phyloP scores from a whole-genome alignment of 2,329 filamentous ascomycete genomes.

The Colletotrichum aenigma region DNA sequence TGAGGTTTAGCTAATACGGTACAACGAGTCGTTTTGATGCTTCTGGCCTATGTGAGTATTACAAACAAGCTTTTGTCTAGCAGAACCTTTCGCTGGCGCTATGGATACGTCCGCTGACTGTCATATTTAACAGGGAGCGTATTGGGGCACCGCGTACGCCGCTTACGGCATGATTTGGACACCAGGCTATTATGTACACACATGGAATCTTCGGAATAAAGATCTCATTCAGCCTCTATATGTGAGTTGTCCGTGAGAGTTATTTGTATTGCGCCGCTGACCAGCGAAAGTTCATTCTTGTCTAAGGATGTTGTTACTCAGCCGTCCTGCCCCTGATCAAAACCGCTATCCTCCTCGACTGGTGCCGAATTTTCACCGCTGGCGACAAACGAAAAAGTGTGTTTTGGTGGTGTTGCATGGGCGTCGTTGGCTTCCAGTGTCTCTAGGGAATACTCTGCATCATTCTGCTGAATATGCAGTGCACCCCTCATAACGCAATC shows the following conservation, averaged over 20 bases:
- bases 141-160: neutral
- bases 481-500: constrained; percentile 27
- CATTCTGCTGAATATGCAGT: constrained; percentile 26
- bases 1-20: neutral
- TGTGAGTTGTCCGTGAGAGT: neutral
- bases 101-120: neutral
- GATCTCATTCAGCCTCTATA: neutral
- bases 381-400: constrained; percentile 8
- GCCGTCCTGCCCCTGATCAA: constrained; percentile 11
- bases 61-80: neutral
- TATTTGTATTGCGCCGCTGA: neutral
- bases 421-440: constrained; percentile 23
- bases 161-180: neutral
- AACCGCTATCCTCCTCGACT: constrained; percentile 18
- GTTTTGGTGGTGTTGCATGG: constrained; percentile 27
- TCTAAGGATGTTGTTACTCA: neutral
- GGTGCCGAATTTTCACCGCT: constrained; percentile 16
- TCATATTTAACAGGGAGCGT: neutral
- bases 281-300: neutral
- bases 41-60: neutral
- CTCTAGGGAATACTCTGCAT: constrained; percentile 22
- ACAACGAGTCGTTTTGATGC: neutral
- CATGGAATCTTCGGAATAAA: constrained; percentile 1
- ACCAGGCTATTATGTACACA: constrained; percentile 3
- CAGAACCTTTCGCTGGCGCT: neutral